Base-by-base conservation (phyloP, 371 early-diverging fungal genomes). In the Mortierella sp. region DNA sequence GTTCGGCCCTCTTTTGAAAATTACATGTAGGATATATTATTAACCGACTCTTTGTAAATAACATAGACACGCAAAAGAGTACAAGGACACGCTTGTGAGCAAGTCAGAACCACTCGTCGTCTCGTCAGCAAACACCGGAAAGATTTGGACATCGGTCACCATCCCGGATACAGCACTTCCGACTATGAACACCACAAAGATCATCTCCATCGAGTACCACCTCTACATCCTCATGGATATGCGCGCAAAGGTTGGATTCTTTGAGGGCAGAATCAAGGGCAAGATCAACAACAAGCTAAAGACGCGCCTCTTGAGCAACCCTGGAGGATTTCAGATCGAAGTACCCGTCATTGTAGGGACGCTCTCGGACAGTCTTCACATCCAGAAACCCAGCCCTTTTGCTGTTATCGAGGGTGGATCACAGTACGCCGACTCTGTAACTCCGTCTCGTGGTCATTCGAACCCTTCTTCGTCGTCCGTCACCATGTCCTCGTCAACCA, bases 301-400 rank as follows among this genome's bases (percentile, higher is more conserved):
- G 34, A 67, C 40, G 11, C 67, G 67, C 10, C 67, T 82, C 10
- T 37, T 77, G 59, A 50, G 55, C n/a, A 64, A 48, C 43, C 82
- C 82, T 2, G 82, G 82, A 6, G 77, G 82, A 13, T 71, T 77
- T 21, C 69, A 77, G n/a, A 43, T 74, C 46, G 50, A 77, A n/a
- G 48, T 82, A 11, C 82, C 82, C 24, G 37, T 82, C 34, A 37
- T 71, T 55, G 71, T 82, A 13, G 82, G 77, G 5, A 82, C 82
- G 4, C 44, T 74, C 31, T 77, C 82, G 54, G 78, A 82, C 44
- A 73, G 59, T 37, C 50, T 72, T 21, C 69, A 76, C 34, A 54
- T 31, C 37, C 81, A 76, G 37, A 72, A 64, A 48, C 59, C 73
- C 9, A 46, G 69, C 40, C 67, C 67, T 67, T 77, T 72, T 6